Conservation (phyloP, 2,329 filamentous ascomycete genomes). For the Ascomycota sp. region DNA sequence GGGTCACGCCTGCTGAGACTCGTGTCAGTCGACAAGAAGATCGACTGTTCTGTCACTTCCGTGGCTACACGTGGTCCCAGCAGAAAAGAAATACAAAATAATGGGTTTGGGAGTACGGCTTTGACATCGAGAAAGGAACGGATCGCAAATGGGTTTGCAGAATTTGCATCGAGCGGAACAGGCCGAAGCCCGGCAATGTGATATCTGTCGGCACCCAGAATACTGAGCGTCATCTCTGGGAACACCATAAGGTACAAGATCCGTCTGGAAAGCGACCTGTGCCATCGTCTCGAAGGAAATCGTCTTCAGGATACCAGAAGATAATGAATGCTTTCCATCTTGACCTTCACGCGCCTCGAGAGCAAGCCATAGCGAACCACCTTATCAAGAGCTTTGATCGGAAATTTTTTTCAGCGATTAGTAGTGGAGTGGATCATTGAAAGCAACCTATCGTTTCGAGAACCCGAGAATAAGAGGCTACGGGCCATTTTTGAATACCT, state of each 20-base stretch:
- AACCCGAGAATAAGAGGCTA: too few species aligned
- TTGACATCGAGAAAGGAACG: too few species aligned
- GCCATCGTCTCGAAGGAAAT: neutral
- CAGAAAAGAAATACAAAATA: neutral
- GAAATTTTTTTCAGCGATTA: conserved; percentile 2
- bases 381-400: conserved; percentile 1
- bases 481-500: too few species aligned
- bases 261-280: too few species aligned
- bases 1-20: too few species aligned
- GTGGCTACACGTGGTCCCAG: conserved; percentile 1
- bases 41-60: neutral
- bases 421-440: conserved; percentile 4
- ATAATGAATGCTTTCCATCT: neutral
- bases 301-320: neutral
- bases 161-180: neutral
- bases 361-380: conserved; percentile 1
- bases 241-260: neutral
- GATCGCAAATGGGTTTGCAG: conserved; percentile 1
- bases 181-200: neutral
- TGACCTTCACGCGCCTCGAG: neutral
- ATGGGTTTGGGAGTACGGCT: neutral
- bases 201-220: conserved; percentile 1
- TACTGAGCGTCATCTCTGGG: conserved; percentile 1
- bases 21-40: neutral
- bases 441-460: conserved; percentile 2